Evolutionary conservation across 1,284 basidiomycete genomes (phyloP), one percentile per base, ranked within the genome.

Genomic region (Ceratobasidium sp.): DNA sequence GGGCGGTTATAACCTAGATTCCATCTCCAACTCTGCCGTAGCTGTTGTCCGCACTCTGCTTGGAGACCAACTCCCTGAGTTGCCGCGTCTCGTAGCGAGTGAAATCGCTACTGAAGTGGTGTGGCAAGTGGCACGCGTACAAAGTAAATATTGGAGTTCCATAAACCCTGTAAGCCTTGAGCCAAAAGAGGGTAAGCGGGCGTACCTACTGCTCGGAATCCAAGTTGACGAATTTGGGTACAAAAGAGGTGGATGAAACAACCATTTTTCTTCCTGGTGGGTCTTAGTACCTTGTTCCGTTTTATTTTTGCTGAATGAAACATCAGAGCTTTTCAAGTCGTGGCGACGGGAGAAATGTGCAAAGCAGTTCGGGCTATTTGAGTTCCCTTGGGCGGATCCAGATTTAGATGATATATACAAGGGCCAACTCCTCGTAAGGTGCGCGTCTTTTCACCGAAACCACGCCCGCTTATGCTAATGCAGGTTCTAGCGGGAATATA

Each of bases 1-100:
- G 94, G 97, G 97, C 21, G 97, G 97, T 0, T 99, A 99, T 82
- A 96, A 96, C 78, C 86, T 98, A 28, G 88, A 95, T 8, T 91
- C 96, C 0, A 93, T 97, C 74, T 92, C 95, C 23, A 84, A 85
- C 10, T 98, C 96, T 21, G 91, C 96, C 0, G 80, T 96, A 14
- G 94, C 94, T 0, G 97, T 98, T 26, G 89, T 92, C 0, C 85
- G 88, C 71, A 87, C 95, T 14, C 83, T 99, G 21, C 86, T 98
- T 4, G 96, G 96, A 9, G 92, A 96, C 76, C 85, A 91, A 1
- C 93, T 95, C 0, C 90, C 90, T 0, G 86, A 89, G 76, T 81
- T 97, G 2, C 85, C 85, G 2, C 85, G 89, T 0, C 82, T 93
- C 78, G 83, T 87, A 53, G 94, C 93, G 0, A 89, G 87, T 9